A percentile compares a stretch with the other conserved stretches of the same genome.
phyloP scores from a whole-genome alignment of 164 flowering plant genomes.

The Stephania cephalantha region DNA sequence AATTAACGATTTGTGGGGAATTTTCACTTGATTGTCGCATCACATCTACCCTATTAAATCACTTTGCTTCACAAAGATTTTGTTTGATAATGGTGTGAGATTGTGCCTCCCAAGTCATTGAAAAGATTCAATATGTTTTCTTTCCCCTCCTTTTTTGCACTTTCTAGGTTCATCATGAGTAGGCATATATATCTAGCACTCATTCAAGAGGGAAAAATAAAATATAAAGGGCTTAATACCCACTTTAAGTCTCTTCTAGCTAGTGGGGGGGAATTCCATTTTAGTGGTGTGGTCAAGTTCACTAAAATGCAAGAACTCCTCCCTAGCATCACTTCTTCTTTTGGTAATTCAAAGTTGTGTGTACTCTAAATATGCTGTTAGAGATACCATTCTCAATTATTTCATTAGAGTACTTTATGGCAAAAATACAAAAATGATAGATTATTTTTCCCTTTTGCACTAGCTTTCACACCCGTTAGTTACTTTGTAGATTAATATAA shows the following conservation, averaged over 20 bases:
- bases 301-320: not conserved
- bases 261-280: slow-evolving; percentile 8
- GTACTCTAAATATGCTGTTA: not conserved
- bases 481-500: no score
- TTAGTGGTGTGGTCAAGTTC: slow-evolving; percentile 14
- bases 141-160: not conserved
- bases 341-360: not conserved
- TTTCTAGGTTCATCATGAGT: not conserved
- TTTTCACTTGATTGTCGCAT: not conserved
- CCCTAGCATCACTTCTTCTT: slow-evolving; percentile 7
- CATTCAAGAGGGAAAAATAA: not conserved
- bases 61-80: slow-evolving; percentile 7
- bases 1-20: not conserved
- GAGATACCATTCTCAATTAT: slow-evolving; percentile 9
- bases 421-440: not conserved
- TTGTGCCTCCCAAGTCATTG: slow-evolving; percentile 11
- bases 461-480: not conserved
- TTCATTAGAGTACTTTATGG: slow-evolving; percentile 4
- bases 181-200: slow-evolving; percentile 3
- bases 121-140: slow-evolving; percentile 17
- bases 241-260: slow-evolving; percentile 11
- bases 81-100: slow-evolving; percentile 12
- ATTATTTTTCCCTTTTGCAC: not conserved
- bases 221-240: not conserved
- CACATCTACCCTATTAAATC: not conserved